Evolutionary conservation across 331 rosid genomes (phyloP), one percentile per base, ranked within the genome.

Genomic region (Malus hybrid): DNA sequence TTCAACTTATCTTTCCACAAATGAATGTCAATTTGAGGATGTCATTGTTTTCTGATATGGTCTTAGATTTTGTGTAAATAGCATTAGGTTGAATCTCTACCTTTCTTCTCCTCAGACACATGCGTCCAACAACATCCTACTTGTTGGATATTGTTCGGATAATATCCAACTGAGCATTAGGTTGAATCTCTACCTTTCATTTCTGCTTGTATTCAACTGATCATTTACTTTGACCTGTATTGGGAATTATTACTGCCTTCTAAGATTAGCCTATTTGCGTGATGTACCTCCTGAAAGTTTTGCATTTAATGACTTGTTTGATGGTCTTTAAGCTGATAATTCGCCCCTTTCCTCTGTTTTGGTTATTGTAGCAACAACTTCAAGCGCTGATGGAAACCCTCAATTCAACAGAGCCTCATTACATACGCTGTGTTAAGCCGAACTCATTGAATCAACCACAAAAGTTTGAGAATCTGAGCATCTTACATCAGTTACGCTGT

Each of bases 391-490:
- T 94, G 99, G 93, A 90, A 90, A 88, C 91, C 70, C 92, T 94
- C 63, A 89, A 83, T 67, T 71, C 85, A 67, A 94, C 99, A 39
- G 97, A 94, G 85, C 99, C 99, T 74, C 97, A 94, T 84, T 94
- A 94, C 83, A 80, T 94, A 75, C 93, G 99, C 39, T 94, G 99
- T 68, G 97, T 94, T 87, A 94, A 94, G 85, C 99, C 99, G 44
- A 94, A 92, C 82, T 92, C 97, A 73, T 81, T 89, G 81, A 94
- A 94, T 82, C 93, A 55, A 57, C 96, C 99, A 1, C 99, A 94
- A 60, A 86, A 80, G 59, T 94, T 94, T 85, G 99, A 94, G 89
- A 94, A 84, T 78, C 79, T 76, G 75, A 94, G 99, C 73, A 88
- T 94, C 85, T 80, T 92, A 71, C 99, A 94, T 82, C 99, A 94